phyloP scores from a whole-genome alignment of 768 basidiomycete genomes.

The Suillus tomentosus region DNA sequence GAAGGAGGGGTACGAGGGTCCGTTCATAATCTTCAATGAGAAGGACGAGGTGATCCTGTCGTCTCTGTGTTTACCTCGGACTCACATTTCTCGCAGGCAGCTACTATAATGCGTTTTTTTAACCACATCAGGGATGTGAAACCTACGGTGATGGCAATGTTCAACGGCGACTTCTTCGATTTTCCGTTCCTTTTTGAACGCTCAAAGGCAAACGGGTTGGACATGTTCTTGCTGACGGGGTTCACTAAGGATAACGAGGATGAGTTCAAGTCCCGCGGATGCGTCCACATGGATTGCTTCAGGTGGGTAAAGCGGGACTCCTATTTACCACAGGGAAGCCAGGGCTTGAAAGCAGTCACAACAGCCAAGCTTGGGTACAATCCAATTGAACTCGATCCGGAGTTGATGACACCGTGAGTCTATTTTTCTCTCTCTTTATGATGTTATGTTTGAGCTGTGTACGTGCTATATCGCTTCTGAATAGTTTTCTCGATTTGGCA shows the following conservation, averaged over 20 bases:
- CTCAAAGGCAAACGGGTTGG: conserved; percentile 85
- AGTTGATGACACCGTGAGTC: conserved; percentile 97
- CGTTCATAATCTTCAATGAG: conserved; percentile 95
- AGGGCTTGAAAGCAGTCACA: conserved; percentile 97
- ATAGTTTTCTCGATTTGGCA: not conserved
- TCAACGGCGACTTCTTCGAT: conserved; percentile 99
- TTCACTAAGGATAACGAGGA: conserved; percentile 91
- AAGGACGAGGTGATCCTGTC: conserved; percentile 70
- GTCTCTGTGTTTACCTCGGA: not conserved
- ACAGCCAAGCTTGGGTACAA: conserved; percentile 95
- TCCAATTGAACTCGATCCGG: conserved; percentile 96
- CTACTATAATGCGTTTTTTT: conserved; percentile 85
- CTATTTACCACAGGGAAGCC: conserved; percentile 96
- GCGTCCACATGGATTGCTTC: conserved; percentile 99
- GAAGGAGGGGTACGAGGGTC: conserved; percentile 96
- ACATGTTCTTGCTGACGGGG: conserved; percentile 95
- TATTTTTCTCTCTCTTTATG: not conserved
- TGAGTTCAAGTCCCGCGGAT: conserved; percentile 90
- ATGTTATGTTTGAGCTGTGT: not conserved
- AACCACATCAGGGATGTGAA: conserved; percentile 91
- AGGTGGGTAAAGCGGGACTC: conserved; percentile 99
- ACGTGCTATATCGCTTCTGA: not conserved
- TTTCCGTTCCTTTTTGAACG: conserved; percentile 94
- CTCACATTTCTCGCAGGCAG: conserved; percentile 53
- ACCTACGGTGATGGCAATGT: conserved; percentile 97